phyloP scores from a whole-genome alignment of 2,329 filamentous ascomycete species.

The Pezicula carpinea region DNA sequence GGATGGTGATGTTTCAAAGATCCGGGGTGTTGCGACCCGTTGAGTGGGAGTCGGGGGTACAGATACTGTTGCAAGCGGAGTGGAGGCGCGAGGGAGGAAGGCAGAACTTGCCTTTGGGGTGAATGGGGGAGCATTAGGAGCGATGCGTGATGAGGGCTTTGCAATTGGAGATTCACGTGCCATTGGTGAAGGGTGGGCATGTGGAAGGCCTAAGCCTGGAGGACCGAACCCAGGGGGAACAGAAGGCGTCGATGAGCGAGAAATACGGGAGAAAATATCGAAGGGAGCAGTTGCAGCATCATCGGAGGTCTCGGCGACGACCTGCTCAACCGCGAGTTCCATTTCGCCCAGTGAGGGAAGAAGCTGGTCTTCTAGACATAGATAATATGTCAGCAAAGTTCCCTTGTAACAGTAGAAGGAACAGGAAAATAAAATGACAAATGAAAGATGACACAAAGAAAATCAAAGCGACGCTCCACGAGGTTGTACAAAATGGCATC shows the following conservation, averaged over 20 bases:
- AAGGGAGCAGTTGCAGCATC: constrained; percentile 12
- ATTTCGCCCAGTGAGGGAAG: constrained; percentile 55
- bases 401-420: background rate
- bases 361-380: constrained; percentile 55
- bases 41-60: constrained; percentile 18
- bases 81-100: constrained; percentile 19
- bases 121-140: constrained; percentile 25
- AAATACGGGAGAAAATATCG: constrained; percentile 16
- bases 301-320: constrained; percentile 53
- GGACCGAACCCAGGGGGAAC: constrained; percentile 39
- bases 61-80: constrained; percentile 24
- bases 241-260: constrained; percentile 32
- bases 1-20: constrained; percentile 11
- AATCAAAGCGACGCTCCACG: constrained; percentile 35
- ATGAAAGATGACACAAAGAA: constrained; percentile 17
- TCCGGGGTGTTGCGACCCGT: constrained; percentile 1
- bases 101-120: constrained; percentile 16
- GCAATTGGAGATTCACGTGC: constrained; percentile 18
- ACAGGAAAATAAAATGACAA: background rate
- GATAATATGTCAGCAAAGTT: constrained; percentile 16
- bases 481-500: constrained; percentile 27
- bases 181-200: constrained; percentile 32
- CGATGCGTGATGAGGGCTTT: constrained; percentile 20
- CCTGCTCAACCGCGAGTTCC: constrained; percentile 59
- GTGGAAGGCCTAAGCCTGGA: constrained; percentile 22